Evolutionary conservation across 352 stramenopile genomes (phyloP), one percentile per base, ranked within the genome.

Genomic region (Phytophthora rubi): DNA sequence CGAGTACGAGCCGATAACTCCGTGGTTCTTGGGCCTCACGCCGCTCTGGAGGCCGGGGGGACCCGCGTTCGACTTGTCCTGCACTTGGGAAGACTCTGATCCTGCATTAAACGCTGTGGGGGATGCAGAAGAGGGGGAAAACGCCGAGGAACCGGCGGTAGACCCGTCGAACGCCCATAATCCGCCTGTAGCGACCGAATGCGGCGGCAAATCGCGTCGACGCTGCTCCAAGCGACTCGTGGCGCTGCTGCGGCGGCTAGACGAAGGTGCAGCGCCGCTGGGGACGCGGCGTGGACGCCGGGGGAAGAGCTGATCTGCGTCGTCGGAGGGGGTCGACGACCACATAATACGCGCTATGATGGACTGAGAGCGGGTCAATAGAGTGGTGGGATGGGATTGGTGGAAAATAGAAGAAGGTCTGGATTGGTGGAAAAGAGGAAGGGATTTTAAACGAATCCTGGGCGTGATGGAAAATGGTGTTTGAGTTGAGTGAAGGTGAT

Each of bases 1-100:
- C 4, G 71, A 69, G 23, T 75, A 71, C 1, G 79, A 86, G 15
- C 79, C 79, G 37, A 86, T 86, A 47, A 84, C 72, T 10, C 79
- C 79, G 49, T 86, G 77, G 13, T 62, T 73, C 6, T 15, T 18
- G 6, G 61, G 5, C 53, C 65, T 72, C 26, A n/a, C 18, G 2
- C 1, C 49, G 12, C n/a, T 45, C 35, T 65, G 44, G 18, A 68
- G 45, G 3, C 56, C 60, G 15, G 44, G 49, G 54, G 62, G 56
- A 47, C 51, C 60, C 23, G 44, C 51, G 21, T 59, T 74, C n/a
- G 32, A 28, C 23, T 71, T 28, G 0, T 42, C 15, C 59, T 60
- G 62, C 6, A 16, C 37, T 21, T 54, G 0, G 5, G 49, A 58
- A 74, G 35, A 37, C 7, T 52, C 13, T 39, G 52, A 3, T 0